Evolutionary conservation across 345 rosid genomes (phyloP), one percentile per base, ranked within the genome.

Genomic region (Bruguiera gymnorhiza): DNA sequence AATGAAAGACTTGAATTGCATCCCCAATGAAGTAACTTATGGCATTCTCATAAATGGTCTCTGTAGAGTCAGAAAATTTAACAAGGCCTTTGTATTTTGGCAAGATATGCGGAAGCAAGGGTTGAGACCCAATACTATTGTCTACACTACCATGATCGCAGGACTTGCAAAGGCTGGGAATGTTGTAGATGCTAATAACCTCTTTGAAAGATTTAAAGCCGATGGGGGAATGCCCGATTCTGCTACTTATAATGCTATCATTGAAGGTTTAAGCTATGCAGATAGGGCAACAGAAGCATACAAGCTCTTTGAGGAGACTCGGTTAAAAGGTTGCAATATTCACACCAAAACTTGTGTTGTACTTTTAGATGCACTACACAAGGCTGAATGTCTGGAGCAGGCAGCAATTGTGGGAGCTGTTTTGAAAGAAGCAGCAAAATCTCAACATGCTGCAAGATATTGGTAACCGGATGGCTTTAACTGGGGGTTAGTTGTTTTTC

Each of bases 11-110:
- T 53, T 85, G 80, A 85, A 85, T 66, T 88, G 92, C 68, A 31
- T 80, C 51, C 96, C 96, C 19, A 90, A 90, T 85, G 83, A 81
- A 24, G 70, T 89, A 71, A 92, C 99, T 20, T 95, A 85, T 51
- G 77, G 91, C 74, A 92, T 90, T 73, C 72, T 92, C 43, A 90
- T 95, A 46, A 86, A 90, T 26, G 99, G 97, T 78, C 97, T 95
- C 32, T 90, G 99, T 75, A 84, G 73, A 67, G 79, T 88, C 64
- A 84, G 97, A 78, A 95, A 95, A 74, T 95, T 89, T 74, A 95
- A 87, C 79, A 95, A 95, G 81, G 99, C 97, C 68, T 90, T 92
- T 76, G 99, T 92, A 13, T 85, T 84, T 78, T 95, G 98, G 99
- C 99, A 95, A 86, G 98, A 95, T 88, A 92, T 95, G 97, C 89